These are phyloP conservation scores for Coccinonectria pachysandricola DNA, from an alignment of 2,329 filamentous ascomycete species.

Conservation along the genomic window DNA sequence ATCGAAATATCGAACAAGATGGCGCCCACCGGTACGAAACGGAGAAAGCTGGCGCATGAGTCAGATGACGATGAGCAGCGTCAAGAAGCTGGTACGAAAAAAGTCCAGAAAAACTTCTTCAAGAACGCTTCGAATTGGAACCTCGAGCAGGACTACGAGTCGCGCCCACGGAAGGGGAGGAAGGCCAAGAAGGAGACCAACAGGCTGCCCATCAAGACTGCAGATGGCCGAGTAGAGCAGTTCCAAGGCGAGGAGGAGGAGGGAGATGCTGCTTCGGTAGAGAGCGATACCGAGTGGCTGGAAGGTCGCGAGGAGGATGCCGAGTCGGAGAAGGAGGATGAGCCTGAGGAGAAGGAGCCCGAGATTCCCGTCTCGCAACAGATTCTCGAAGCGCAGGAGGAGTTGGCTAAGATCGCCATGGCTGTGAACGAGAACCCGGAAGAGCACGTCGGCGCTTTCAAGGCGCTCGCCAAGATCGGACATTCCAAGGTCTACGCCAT, in stretches of 20 bases:
- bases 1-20: constrained; percentile 22
- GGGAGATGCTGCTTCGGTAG: constrained; percentile 48
- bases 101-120: constrained; percentile 55
- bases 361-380: constrained; percentile 67
- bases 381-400: constrained; percentile 80
- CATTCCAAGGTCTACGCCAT: constrained; percentile 61
- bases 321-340: constrained; percentile 35
- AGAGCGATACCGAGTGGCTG: constrained; percentile 54
- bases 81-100: constrained; percentile 23
- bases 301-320: constrained; percentile 46
- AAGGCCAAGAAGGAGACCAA: constrained; percentile 62
- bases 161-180: constrained; percentile 66
- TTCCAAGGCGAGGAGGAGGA: constrained; percentile 44
- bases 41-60: constrained; percentile 47
- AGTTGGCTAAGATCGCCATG: constrained; percentile 72
- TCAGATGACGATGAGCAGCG: constrained; percentile 34
- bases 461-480: constrained; percentile 63
- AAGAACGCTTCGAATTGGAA: constrained; percentile 75
- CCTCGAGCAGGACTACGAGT: constrained; percentile 85
- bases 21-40: constrained; percentile 41
- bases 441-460: constrained; percentile 73
- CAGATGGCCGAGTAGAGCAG: constrained; percentile 61
- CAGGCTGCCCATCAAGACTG: constrained; percentile 76
- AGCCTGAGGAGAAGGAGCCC: constrained; percentile 43
- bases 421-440: constrained; percentile 87